Evolutionary conservation across 192 early-diverging fungal species (phyloP), one percentile per base, ranked within the genome.

Genomic region (Geranomyces variabilis): DNA sequence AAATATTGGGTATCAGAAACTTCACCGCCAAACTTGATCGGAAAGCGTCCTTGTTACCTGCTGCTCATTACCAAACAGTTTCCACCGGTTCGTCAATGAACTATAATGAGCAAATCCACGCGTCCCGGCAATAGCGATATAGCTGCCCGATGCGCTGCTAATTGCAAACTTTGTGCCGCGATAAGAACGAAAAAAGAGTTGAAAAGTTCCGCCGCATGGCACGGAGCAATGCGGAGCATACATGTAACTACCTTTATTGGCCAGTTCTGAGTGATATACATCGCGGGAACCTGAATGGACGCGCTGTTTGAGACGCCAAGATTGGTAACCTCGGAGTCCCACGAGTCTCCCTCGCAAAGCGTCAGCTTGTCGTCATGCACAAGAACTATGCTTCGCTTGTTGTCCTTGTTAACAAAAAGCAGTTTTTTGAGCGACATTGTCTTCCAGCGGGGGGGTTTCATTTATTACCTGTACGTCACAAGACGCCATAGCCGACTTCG

Each of bases 61-160:
- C 63, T 81, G 81, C 76, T 92, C 91, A 73, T 92, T 94, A 8
- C 94, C 93, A 86, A 95, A 93, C 43, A 98, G 64, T 67, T 94
- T 94, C 96, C 96, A 98, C 69, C 87, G 75, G 29, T 87, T 84
- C 2, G 90, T 88, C 1, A 74, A 70, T 19, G 85, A 72, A 75
- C 87, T 93, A 65, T 92, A 93, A 67, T 91, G 89, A 1, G 92
- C 90, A 51, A 98, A 73, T 12, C 96, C 96, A 17, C 87, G 88
- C 57, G 76, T 82, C 0, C 96, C 96, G 12, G 96, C 93, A 63
- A 96, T 87, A 0, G 93, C 96, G 31, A 96, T 78, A 66, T 84
- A 90, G 22, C 81, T 80, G 13, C 93, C 93, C 29, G 88, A 88
- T 9, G 79, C 75, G 59, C 89, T 90, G 24, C 88, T 81, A 9